Evolutionary conservation across 371 early-diverging fungal species (phyloP).

Genomic region (Rhizopus delemar): DNA sequence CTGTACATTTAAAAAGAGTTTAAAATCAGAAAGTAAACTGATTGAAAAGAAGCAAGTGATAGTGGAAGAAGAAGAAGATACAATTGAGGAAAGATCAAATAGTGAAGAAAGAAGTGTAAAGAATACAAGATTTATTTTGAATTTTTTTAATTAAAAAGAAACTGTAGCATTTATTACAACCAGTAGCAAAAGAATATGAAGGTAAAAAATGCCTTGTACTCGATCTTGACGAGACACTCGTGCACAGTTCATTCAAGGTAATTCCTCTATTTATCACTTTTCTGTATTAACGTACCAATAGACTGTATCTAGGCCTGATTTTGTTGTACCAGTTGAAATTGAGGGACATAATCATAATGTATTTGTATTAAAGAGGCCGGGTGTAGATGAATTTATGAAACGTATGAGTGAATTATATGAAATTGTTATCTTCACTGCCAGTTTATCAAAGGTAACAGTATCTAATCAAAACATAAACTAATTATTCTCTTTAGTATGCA

Average conservation of each 20-base stretch:
- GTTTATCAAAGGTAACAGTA: constrained; percentile 79
- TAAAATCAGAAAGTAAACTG: background rate
- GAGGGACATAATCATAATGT: constrained; percentile 91
- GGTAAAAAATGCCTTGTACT: constrained; percentile 59
- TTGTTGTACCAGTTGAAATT: constrained; percentile 86
- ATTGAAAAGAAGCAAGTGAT: background rate
- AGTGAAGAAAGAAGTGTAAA: background rate
- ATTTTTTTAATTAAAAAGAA: constrained; percentile 13
- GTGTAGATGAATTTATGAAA: constrained; percentile 90
- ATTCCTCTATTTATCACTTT: too few relatives aligned
- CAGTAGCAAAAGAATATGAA: constrained; percentile 42
- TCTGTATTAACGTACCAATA: constrained; percentile 13
- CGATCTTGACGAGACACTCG: constrained; percentile 69
- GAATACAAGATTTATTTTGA: background rate
- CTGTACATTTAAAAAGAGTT: background rate
- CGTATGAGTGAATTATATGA: constrained; percentile 88
- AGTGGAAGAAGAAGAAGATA: background rate
- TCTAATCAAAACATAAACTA: too few relatives aligned
- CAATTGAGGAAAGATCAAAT: background rate
- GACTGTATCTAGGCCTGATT: constrained; percentile 82
- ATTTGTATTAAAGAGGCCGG: constrained; percentile 95
- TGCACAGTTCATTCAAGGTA: constrained; percentile 67
- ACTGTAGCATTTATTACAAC: constrained; percentile 38
- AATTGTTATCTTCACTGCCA: constrained; percentile 95
- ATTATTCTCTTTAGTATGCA: constrained; percentile 74